A percentile compares a stretch with the other conserved stretches of the same genome.
Conservation (phyloP, 139 green algal genomes). For the Chlorella sp. region DNA sequence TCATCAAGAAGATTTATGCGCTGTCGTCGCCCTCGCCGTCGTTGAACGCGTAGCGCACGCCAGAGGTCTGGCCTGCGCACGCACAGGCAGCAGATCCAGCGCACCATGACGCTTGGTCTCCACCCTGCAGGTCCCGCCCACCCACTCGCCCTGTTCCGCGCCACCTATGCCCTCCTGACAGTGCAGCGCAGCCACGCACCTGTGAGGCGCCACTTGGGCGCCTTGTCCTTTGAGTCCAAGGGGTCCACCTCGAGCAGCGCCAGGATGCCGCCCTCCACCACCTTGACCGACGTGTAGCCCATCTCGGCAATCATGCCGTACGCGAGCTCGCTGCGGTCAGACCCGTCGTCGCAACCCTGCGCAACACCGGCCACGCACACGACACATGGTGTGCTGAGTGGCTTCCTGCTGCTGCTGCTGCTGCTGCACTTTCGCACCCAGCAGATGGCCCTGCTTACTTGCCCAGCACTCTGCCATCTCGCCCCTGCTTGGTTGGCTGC, state of each 20-base stretch:
- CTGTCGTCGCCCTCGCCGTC: not conserved
- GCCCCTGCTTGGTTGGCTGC: not conserved
- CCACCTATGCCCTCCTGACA: too few relatives aligned
- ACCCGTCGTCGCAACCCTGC: conserved; percentile 7
- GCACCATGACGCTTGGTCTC: too few relatives aligned
- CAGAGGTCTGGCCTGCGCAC: not conserved
- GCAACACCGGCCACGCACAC: too few relatives aligned
- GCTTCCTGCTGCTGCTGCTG: not conserved
- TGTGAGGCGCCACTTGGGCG: conserved; percentile 2
- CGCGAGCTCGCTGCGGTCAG: conserved; percentile 4
- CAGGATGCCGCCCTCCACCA: conserved; percentile 5
- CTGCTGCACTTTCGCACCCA: not conserved
- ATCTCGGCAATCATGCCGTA: not conserved
- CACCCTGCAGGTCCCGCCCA: too few relatives aligned
- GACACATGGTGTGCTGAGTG: too few relatives aligned
- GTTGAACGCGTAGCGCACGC: conserved; percentile 6
- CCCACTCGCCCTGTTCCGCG: too few relatives aligned
- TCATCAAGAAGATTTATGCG: too few relatives aligned
- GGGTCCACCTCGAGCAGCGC: conserved; percentile 3
- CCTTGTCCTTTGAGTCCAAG: conserved; percentile 10
- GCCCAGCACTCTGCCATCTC: not conserved
- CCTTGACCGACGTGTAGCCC: conserved; percentile 7
- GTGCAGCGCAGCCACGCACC: too few relatives aligned
- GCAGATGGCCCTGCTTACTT: not conserved
- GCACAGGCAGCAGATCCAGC: too few relatives aligned